These are phyloP conservation scores for Penicillium bialowiezense DNA, from an alignment of 495 filamentous ascomycete species.

Conservation along the genomic window DNA sequence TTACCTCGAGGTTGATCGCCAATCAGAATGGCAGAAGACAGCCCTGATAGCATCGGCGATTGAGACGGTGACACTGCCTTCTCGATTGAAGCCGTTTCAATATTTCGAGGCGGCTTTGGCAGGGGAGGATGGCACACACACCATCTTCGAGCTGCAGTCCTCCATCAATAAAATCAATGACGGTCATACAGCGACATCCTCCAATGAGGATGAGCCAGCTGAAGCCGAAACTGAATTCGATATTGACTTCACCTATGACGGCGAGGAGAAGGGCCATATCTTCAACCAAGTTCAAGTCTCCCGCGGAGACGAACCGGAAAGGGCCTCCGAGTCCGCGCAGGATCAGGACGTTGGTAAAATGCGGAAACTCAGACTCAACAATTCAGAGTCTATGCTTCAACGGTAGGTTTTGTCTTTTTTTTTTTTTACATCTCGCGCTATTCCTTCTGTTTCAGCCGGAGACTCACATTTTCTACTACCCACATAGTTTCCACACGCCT, in stretches of 20 bases:
- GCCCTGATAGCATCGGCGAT: conserved; percentile 74
- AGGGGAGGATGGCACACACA: conserved; percentile 70
- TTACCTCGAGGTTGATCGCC: conserved; percentile 59
- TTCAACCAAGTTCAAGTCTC: conserved; percentile 58
- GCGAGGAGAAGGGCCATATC: conserved; percentile 47
- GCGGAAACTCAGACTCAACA: conserved; percentile 35
- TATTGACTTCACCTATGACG: conserved; percentile 55
- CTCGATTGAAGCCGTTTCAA: conserved; percentile 59
- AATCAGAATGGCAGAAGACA: conserved; percentile 77
- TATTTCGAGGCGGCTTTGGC: conserved; percentile 71
- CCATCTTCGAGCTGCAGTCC: conserved; percentile 69
- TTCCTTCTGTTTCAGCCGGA: conserved; percentile 3
- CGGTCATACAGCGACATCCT: conserved; percentile 6
- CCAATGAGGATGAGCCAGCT: conserved; percentile 13
- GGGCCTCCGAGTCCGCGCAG: conserved; percentile 28
- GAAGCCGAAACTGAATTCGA: conserved; percentile 47
- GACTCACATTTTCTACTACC: neutral
- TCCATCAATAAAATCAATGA: conserved; percentile 35
- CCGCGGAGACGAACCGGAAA: conserved; percentile 39
- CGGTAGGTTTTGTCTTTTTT: conserved; percentile 46
- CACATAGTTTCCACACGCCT: conserved; percentile 50
- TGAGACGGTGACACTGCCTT: conserved; percentile 77
- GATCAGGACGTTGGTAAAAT: conserved; percentile 28
- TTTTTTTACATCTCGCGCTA: conserved; percentile 3
- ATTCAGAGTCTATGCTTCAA: conserved; percentile 52